Percentiles rank a stretch among this genome's conserved stretches.
phyloP scores from a whole-genome alignment of 192 early-diverging fungal species.

The Spizellomyces punctatus region DNA sequence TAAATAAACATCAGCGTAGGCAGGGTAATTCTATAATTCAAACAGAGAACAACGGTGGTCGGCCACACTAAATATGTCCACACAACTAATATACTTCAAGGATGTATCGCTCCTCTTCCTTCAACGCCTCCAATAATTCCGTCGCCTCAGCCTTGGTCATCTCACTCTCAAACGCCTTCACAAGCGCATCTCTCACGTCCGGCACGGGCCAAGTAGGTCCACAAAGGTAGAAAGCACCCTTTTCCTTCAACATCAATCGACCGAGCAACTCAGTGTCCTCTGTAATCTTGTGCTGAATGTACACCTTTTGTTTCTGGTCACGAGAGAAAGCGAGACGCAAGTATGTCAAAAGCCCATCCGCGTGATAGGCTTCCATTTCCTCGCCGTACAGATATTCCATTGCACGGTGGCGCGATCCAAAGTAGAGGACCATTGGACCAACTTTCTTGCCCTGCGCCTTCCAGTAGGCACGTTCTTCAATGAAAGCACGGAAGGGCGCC shows the following conservation, averaged over 20 bases:
- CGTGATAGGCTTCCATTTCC: constrained; percentile 92
- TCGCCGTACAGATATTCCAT: constrained; percentile 97
- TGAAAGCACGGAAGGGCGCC: constrained; percentile 98
- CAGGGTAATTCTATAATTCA: too few species aligned
- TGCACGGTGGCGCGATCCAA: constrained; percentile 91
- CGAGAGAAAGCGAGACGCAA: constrained; percentile 92
- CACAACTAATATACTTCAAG: constrained; percentile 72
- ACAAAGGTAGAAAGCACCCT: constrained; percentile 94
- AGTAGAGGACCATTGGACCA: constrained; percentile 95
- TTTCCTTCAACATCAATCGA: constrained; percentile 72
- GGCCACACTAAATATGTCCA: too few species aligned
- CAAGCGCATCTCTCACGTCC: constrained; percentile 91
- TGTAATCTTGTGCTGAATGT: constrained; percentile 95
- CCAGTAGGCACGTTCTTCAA: constrained; percentile 87
- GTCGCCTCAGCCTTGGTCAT: constrained; percentile 65
- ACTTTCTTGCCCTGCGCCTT: constrained; percentile 76
- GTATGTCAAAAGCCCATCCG: constrained; percentile 85
- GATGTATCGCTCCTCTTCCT: constrained; percentile 90
- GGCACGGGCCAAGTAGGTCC: constrained; percentile 93
- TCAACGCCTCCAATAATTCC: constrained; percentile 82
- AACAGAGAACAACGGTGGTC: too few species aligned
- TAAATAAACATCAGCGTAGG: too few species aligned
- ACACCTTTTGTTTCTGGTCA: constrained; percentile 92
- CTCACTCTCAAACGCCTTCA: constrained; percentile 71
- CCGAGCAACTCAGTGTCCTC: constrained; percentile 77